These are phyloP conservation scores for Talaromyces adpressus DNA, from an alignment of 495 filamentous ascomycete genomes.

Conservation along the genomic window DNA sequence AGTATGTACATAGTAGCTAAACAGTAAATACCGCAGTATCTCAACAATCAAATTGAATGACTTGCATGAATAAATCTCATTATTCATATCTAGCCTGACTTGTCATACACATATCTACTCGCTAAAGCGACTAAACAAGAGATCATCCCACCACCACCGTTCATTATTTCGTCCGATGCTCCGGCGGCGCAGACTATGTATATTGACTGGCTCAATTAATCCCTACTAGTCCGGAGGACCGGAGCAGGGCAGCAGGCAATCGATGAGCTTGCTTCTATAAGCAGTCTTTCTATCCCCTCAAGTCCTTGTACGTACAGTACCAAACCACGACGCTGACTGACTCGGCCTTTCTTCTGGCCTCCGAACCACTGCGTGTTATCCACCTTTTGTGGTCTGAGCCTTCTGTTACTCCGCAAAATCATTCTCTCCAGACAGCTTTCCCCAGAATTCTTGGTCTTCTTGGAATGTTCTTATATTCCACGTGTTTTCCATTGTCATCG, in stretches of 20 bases:
- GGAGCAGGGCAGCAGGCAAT: neutral
- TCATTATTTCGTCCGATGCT: neutral
- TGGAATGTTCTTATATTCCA: neutral
- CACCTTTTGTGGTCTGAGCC: neutral
- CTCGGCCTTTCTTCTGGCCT: constrained; percentile 1
- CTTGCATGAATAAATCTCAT: neutral
- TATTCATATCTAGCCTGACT: neutral
- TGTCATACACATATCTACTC: neutral
- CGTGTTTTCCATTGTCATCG: neutral
- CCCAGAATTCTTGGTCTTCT: constrained; percentile 7
- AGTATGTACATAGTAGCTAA: too few relatives aligned
- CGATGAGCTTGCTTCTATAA: neutral
- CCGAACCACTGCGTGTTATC: neutral
- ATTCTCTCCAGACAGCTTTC: constrained; percentile 13
- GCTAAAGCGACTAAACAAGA: neutral
- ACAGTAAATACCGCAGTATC: neutral
- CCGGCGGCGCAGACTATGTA: neutral
- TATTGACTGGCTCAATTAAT: neutral
- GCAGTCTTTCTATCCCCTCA: neutral
- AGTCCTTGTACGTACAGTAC: neutral
- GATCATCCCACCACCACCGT: neutral
- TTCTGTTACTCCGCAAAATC: neutral
- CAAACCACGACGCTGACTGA: neutral
- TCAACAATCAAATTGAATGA: neutral
- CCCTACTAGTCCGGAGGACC: neutral